phyloP scores from a whole-genome alignment of 2,329 filamentous ascomycete genomes.

The Verticillium nubilum region DNA sequence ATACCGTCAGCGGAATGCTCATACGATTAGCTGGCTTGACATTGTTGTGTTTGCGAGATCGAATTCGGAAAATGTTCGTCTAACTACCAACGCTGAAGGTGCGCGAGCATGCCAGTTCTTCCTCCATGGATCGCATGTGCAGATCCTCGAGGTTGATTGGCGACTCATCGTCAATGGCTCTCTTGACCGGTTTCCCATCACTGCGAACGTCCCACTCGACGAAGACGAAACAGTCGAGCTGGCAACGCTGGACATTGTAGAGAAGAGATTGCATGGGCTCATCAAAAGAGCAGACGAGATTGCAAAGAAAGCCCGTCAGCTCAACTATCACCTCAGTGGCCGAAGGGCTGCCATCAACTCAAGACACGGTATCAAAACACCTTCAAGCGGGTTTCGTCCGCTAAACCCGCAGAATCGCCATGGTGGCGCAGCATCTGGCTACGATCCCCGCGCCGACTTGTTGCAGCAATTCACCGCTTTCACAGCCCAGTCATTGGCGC shows the following conservation, averaged over 20 bases:
- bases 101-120: conserved; percentile 73
- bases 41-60: conserved; percentile 78
- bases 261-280: conserved; percentile 69
- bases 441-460: conserved; percentile 49
- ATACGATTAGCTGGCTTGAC: conserved; percentile 76
- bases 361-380: conserved; percentile 42
- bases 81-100: conserved; percentile 64
- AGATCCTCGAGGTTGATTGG: conserved; percentile 86
- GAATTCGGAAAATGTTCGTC: conserved; percentile 71
- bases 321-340: conserved; percentile 75
- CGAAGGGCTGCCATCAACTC: conserved; percentile 68
- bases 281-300: conserved; percentile 78
- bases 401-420: conserved; percentile 21
- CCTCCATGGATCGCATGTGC: conserved; percentile 73
- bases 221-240: conserved; percentile 85
- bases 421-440: conserved; percentile 24
- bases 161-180: conserved; percentile 77
- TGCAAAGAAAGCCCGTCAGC: conserved; percentile 57
- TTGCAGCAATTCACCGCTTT: conserved; percentile 43
- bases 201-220: conserved; percentile 72
- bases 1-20: conserved; percentile 41
- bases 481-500: conserved; percentile 14
- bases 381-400: conserved; percentile 29
- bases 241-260: conserved; percentile 76
- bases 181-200: conserved; percentile 66